Conservation (phyloP, 106 monocot species). For the Narthecium ossifragum region DNA sequence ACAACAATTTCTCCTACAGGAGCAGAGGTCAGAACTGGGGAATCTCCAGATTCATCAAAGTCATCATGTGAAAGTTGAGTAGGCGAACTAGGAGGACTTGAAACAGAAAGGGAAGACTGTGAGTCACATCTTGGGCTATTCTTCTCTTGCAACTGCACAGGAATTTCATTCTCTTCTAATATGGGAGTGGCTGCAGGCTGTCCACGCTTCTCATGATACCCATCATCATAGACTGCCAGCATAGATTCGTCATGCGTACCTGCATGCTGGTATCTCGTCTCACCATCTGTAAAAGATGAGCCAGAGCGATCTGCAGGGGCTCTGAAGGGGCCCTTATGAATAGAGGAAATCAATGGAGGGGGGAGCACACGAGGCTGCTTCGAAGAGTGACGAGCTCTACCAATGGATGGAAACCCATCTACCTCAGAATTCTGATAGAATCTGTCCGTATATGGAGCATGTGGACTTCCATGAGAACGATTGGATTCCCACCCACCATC, state of each 20-base stretch:
- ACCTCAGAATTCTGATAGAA: slow-evolving; percentile 39
- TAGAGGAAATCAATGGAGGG: slow-evolving; percentile 63
- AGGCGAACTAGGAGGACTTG: slow-evolving; percentile 82
- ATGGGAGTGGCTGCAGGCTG: slow-evolving; percentile 13
- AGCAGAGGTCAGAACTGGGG: slow-evolving; percentile 32
- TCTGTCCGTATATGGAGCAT: slow-evolving; percentile 33
- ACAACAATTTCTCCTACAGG: slow-evolving; percentile 30
- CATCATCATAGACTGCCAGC: slow-evolving; percentile 22
- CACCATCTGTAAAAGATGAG: slow-evolving; percentile 21
- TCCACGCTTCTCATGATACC: slow-evolving; percentile 28
- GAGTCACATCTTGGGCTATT: slow-evolving; percentile 47
- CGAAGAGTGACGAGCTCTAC: slow-evolving; percentile 52
- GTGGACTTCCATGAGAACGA: slow-evolving; percentile 31
- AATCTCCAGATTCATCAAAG: slow-evolving; percentile 66
- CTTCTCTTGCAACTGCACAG: slow-evolving; percentile 38
- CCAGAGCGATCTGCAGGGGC: slow-evolving; percentile 21
- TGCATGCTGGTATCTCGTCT: slow-evolving; percentile 15
- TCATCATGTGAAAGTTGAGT: slow-evolving; percentile 83
- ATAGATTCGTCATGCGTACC: slow-evolving; percentile 21
- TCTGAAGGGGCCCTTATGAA: slow-evolving; percentile 33
- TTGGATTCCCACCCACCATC: slow-evolving; percentile 44
- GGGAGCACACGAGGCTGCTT: slow-evolving; percentile 89
- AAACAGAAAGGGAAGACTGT: slow-evolving; percentile 78
- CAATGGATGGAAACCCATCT: slow-evolving; percentile 49
- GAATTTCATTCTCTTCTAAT: slow-evolving; percentile 18